These are phyloP conservation scores for Candida sakaeoensis DNA, from an alignment of 805 yeast species.

Conservation along the genomic window DNA sequence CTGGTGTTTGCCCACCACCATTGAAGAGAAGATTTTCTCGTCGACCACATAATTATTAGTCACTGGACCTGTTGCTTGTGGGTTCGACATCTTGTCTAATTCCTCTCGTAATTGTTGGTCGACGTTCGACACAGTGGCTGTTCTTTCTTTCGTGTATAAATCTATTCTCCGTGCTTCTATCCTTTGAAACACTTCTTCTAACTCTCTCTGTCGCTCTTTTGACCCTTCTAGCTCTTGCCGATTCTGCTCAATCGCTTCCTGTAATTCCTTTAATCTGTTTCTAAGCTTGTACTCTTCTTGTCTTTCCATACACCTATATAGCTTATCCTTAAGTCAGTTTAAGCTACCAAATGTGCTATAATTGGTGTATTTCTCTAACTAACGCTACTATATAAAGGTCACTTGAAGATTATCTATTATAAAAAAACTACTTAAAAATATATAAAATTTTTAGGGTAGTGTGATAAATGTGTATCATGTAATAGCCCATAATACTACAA, in stretches of 20 bases:
- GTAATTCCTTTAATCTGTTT: background rate
- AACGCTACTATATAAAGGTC: background rate
- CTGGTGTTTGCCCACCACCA: background rate
- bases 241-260: too few species aligned
- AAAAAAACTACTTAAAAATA: background rate
- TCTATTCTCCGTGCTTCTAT: too few species aligned
- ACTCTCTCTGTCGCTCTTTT: background rate
- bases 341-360: background rate
- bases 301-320: background rate
- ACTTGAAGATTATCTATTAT: background rate
- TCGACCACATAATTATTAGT: background rate
- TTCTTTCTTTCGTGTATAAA: too few species aligned
- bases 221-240: background rate
- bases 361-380: background rate
- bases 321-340: background rate
- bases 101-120: background rate
- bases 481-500: background rate
- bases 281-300: background rate
- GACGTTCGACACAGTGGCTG: too few species aligned
- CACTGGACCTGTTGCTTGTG: background rate
- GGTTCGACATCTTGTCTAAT: background rate
- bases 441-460: background rate
- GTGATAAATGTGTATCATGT: background rate
- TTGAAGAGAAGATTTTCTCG: background rate
- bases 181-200: background rate